Conservation (phyloP, 148 eudicot species). For the Heliosperma pusillum region DNA sequence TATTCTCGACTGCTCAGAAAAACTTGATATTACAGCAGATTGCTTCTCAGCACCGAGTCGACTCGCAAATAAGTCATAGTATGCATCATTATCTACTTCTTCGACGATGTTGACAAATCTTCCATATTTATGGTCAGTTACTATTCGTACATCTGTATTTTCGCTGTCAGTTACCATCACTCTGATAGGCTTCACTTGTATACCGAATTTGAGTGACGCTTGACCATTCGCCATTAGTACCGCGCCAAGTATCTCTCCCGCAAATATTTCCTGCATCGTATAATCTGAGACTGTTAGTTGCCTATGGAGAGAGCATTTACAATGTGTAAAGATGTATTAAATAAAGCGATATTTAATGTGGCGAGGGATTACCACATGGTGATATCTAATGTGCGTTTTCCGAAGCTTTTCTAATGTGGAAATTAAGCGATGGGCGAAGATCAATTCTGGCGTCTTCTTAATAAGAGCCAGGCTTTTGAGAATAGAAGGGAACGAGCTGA, state of each 20-base stretch:
- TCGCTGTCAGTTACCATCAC: conserved; percentile 52
- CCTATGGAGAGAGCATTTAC: no score
- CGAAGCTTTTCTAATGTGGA: conserved; percentile 43
- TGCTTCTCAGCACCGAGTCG: conserved; percentile 62
- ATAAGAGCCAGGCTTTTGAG: conserved; percentile 26
- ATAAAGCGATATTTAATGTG: no score
- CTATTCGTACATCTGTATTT: conserved; percentile 56
- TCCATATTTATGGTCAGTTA: conserved; percentile 39
- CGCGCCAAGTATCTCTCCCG: conserved; percentile 88
- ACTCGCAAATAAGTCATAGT: conserved; percentile 47
- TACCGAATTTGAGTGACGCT: conserved; percentile 26
- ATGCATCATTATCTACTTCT: conserved; percentile 37
- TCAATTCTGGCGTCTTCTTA: conserved; percentile 56
- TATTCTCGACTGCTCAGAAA: conserved; percentile 42
- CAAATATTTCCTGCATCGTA: conserved; percentile 53
- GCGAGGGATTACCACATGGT: conserved; percentile 54
- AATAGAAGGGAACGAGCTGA: conserved; percentile 32
- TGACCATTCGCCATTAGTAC: conserved; percentile 44
- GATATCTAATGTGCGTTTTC: conserved; percentile 48
- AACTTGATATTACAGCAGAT: conserved; percentile 67
- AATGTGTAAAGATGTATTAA: no score
- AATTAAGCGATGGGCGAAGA: conserved; percentile 44
- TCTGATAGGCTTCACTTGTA: conserved; percentile 35
- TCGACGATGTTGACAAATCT: conserved; percentile 44
- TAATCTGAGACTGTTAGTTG: not conserved